Evolutionary conservation across 2,329 filamentous ascomycete genomes (phyloP), one percentile per base, ranked within the genome.

Genomic region (Exophiala aquamarina): DNA sequence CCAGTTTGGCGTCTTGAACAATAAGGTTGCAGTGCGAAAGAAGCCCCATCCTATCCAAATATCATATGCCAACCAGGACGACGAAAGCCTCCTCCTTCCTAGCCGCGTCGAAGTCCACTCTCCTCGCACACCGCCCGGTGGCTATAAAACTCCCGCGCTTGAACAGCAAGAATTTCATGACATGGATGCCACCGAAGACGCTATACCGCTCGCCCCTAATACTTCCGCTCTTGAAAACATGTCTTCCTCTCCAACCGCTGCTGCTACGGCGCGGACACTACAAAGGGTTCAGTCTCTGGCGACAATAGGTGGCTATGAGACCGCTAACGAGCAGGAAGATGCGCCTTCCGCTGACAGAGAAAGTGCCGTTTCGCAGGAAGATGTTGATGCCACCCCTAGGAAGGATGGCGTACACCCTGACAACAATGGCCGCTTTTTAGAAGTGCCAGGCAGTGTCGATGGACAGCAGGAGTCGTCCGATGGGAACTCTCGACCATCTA

Each of bases 241-340:
- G 42, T 64, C 64, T 11, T 74, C 72, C 2, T 73, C 73, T 9
- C 72, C 72, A 2, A 69, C 69, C 4, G 68, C 70, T 11, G 68
- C 67, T 3, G 71, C 70, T 8, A 68, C 68, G 10, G 66, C 66
- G 6, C 66, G 71, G 46, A 70, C 65, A 1, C 57, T 66, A 5
- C 64, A 63, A 18, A 65, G 69, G 28, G 65, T 66, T 37, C 62
- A 69, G n/a, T 70, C 67, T 4, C 49, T 60, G 44, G 57, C 61
- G 8, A 63, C 60, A 4, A 58, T 60, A 23, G 58, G 54, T 20
- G 56, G 58, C 19, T 62, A 64, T 41, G 61, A 64, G 36, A 63
- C 61, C 1, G 60, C 61, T 9, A 35, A 53, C 18, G 54, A 55
- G 28, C 23, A 26, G 23, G 23, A 26, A 34, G 31, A 36, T 23